Conservation (phyloP, 768 basidiomycete genomes). For the Lentinula aciculospora region DNA sequence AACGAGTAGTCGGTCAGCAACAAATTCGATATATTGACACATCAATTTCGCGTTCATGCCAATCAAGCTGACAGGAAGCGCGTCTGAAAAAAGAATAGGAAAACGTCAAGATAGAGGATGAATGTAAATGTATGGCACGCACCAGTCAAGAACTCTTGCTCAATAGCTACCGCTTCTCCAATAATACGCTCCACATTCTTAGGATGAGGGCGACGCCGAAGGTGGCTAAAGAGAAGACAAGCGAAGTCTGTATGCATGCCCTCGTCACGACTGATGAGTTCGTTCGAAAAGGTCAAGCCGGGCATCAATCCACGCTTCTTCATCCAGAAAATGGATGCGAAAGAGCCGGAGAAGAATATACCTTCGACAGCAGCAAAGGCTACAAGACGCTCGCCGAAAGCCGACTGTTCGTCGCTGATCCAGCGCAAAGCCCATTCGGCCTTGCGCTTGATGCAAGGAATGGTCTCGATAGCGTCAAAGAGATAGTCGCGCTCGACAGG, state of each 20-base stretch:
- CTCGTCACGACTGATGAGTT: constrained; percentile 68
- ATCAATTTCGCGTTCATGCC: constrained; percentile 60
- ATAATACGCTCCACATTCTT: constrained; percentile 53
- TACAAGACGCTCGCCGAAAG: constrained; percentile 57
- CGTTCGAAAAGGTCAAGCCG: constrained; percentile 68
- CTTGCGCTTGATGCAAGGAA: constrained; percentile 57
- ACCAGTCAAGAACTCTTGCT: constrained; percentile 66
- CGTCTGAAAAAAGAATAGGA: constrained; percentile 20
- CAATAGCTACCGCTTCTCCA: constrained; percentile 58
- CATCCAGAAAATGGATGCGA: constrained; percentile 65
- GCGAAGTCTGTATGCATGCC: constrained; percentile 82
- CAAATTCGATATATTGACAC: constrained; percentile 56
- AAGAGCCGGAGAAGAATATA: constrained; percentile 65
- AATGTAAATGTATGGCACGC: constrained; percentile 53
- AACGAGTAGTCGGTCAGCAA: constrained; percentile 55
- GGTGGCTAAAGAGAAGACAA: constrained; percentile 67
- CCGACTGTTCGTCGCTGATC: constrained; percentile 48
- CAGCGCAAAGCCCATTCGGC: constrained; percentile 62
- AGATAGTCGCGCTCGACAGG: constrained; percentile 5
- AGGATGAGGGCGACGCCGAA: constrained; percentile 61
- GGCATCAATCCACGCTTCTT: constrained; percentile 75
- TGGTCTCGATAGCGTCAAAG: constrained; percentile 46
- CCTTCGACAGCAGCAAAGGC: constrained; percentile 68
- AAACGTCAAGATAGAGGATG: constrained; percentile 14
- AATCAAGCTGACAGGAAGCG: constrained; percentile 45